Percentiles rank a stretch among this genome's conserved stretches.
Evolutionary conservation across 2,329 filamentous ascomycete species (phyloP).

Genomic region (Colletotrichum camelliae): DNA sequence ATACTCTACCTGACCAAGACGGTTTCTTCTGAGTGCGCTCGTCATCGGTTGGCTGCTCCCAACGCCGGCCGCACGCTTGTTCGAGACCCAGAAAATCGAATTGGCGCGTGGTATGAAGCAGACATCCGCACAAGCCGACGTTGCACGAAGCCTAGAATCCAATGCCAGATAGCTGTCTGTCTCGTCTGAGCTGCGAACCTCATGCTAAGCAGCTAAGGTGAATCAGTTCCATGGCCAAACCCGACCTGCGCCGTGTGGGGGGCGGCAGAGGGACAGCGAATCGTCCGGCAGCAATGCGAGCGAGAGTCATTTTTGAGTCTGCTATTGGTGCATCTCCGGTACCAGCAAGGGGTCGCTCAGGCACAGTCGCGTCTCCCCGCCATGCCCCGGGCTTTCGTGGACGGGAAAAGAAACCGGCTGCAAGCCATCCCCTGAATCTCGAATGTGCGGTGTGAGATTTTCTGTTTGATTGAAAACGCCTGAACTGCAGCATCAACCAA

Average conservation of each 20-base stretch:
- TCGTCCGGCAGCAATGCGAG: background rate
- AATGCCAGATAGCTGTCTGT: background rate
- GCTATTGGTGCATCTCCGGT: slow-evolving; percentile 3
- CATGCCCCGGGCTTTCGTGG: background rate
- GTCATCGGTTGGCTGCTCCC: background rate
- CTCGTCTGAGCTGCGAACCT: slow-evolving; percentile 18
- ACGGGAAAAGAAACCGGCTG: slow-evolving; percentile 19
- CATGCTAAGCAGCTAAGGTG: slow-evolving; percentile 20
- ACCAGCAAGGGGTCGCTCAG: slow-evolving; percentile 15
- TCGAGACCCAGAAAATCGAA: background rate
- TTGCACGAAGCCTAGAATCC: background rate
- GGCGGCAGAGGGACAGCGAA: background rate
- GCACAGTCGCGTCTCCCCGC: slow-evolving; percentile 18
- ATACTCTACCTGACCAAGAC: slow-evolving; percentile 5
- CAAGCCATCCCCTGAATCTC: slow-evolving; percentile 7
- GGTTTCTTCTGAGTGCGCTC: background rate
- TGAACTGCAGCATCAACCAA: background rate
- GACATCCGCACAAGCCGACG: background rate
- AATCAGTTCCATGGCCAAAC: slow-evolving; percentile 7
- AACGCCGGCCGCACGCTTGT: background rate
- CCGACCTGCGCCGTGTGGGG: background rate
- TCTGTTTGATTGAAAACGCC: slow-evolving; percentile 14
- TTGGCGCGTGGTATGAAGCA: slow-evolving; percentile 5
- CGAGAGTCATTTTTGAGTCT: background rate
- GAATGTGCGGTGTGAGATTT: slow-evolving; percentile 23